Conservation (phyloP, 1,284 basidiomycete species). For the Vanrija sp. region DNA sequence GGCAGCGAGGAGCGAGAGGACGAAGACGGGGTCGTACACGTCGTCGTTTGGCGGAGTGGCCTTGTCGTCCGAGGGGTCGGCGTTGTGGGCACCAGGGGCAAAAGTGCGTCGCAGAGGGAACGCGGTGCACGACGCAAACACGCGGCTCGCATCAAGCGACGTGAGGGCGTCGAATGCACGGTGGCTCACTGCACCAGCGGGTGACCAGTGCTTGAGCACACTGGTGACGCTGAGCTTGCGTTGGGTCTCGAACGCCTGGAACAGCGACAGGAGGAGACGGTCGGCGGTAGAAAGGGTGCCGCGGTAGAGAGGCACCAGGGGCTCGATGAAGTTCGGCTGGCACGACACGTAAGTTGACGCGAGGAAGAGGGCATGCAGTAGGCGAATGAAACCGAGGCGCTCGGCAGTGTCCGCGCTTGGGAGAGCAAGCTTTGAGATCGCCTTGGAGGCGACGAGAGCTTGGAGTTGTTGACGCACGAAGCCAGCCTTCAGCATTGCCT, state of each 20-base stretch:
- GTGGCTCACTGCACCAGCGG: constrained; percentile 50
- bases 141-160: constrained; percentile 63
- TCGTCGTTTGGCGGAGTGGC: constrained; percentile 31
- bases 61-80: constrained; percentile 17
- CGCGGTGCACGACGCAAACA: constrained; percentile 67
- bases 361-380: constrained; percentile 65
- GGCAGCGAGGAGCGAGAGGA: constrained; percentile 64
- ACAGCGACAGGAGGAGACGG: constrained; percentile 63
- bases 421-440: constrained; percentile 39
- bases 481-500: constrained; percentile 55
- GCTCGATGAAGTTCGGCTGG: constrained; percentile 73
- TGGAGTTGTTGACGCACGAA: constrained; percentile 42
- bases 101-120: constrained; percentile 56
- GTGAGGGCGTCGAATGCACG: constrained; percentile 62
- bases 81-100: neutral
- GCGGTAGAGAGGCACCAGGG: constrained; percentile 66
- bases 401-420: constrained; percentile 62
- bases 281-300: constrained; percentile 66
- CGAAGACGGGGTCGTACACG: constrained; percentile 78
- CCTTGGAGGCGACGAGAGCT: constrained; percentile 52
- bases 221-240: constrained; percentile 63
- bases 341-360: constrained; percentile 74
- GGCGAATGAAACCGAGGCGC: constrained; percentile 54
- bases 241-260: constrained; percentile 71
- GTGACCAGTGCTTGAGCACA: constrained; percentile 62